A percentile compares a stretch with the other conserved stretches of the same genome.
These are phyloP conservation scores for Colletotrichum sp. DNA, from an alignment of 2,329 filamentous ascomycete genomes.

Conservation along the genomic window DNA sequence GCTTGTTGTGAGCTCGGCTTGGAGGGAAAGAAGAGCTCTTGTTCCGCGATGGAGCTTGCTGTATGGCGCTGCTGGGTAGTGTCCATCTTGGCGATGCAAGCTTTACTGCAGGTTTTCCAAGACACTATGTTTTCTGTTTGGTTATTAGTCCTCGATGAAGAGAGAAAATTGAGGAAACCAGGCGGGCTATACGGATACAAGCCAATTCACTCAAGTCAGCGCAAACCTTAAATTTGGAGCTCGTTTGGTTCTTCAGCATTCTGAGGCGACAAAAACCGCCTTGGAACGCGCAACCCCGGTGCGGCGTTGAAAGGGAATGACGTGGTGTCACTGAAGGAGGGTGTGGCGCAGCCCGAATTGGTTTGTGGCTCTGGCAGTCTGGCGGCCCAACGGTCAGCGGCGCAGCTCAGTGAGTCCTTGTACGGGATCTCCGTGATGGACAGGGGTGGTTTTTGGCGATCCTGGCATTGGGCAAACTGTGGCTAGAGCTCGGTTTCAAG, in stretches of 20 bases:
- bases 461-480: background rate
- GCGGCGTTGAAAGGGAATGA: slow-evolving; percentile 15
- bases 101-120: background rate
- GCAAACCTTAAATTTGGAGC: slow-evolving; percentile 13
- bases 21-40: slow-evolving; percentile 8
- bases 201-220: background rate
- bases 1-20: background rate
- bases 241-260: background rate
- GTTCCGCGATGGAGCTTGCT: slow-evolving; percentile 14
- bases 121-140: background rate
- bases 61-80: slow-evolving; percentile 12
- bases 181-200: background rate
- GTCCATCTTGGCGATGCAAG: slow-evolving; percentile 4
- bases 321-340: background rate
- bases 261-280: background rate
- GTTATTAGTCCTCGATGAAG: background rate
- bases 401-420: background rate
- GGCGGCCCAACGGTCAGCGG: background rate
- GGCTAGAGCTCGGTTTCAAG: slow-evolving; percentile 15
- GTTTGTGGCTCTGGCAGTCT: slow-evolving; percentile 11
- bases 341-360: slow-evolving; percentile 2
- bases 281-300: slow-evolving; percentile 10
- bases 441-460: background rate
- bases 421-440: background rate
- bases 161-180: background rate